These are phyloP conservation scores for Drechslera avenae DNA, from an alignment of 2,329 filamentous ascomycete genomes.

Conservation along the genomic window DNA sequence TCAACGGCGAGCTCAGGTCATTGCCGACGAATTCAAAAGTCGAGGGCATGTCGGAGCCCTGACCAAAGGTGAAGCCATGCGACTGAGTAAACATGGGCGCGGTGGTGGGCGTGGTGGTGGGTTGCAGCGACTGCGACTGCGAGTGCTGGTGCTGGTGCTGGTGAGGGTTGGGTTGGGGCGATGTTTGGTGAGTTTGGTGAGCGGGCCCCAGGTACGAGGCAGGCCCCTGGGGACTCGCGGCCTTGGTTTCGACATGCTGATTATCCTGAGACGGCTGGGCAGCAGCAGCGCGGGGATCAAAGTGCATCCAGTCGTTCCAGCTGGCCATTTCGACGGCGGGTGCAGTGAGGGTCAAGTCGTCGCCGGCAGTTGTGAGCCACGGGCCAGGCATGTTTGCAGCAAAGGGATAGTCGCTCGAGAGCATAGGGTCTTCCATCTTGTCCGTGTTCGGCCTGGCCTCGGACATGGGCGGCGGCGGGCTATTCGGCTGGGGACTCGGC, in stretches of 20 bases:
- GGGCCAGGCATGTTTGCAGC: constrained; percentile 34
- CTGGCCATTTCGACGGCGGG: constrained; percentile 40
- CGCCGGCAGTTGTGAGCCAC: constrained; percentile 43
- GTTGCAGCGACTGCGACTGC: constrained; percentile 29
- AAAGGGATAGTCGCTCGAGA: constrained; percentile 44
- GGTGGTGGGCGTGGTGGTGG: constrained; percentile 30
- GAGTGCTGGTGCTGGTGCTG: constrained; percentile 39
- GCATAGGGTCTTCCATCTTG: constrained; percentile 44
- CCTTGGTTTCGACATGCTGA: constrained; percentile 28
- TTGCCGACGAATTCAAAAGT: constrained; percentile 44
- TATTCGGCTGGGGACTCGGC: constrained; percentile 23
- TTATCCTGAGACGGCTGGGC: constrained; percentile 41
- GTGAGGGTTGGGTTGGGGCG: constrained; percentile 32
- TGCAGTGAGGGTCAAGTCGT: constrained; percentile 41
- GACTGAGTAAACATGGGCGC: constrained; percentile 26
- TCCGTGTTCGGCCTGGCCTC: constrained; percentile 7
- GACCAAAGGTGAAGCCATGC: constrained; percentile 43
- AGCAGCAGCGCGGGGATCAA: constrained; percentile 43
- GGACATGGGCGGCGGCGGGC: constrained; percentile 11
- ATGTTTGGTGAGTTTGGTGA: constrained; percentile 34
- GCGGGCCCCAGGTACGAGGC: constrained; percentile 34
- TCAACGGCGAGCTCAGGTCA: constrained; percentile 40
- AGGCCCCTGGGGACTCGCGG: constrained; percentile 34
- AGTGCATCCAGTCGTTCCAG: constrained; percentile 57
- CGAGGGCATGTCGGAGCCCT: constrained; percentile 35